These are phyloP conservation scores for Hanseniaspora jakobsenii DNA, from an alignment of 805 yeast genomes.

Conservation along the genomic window DNA sequence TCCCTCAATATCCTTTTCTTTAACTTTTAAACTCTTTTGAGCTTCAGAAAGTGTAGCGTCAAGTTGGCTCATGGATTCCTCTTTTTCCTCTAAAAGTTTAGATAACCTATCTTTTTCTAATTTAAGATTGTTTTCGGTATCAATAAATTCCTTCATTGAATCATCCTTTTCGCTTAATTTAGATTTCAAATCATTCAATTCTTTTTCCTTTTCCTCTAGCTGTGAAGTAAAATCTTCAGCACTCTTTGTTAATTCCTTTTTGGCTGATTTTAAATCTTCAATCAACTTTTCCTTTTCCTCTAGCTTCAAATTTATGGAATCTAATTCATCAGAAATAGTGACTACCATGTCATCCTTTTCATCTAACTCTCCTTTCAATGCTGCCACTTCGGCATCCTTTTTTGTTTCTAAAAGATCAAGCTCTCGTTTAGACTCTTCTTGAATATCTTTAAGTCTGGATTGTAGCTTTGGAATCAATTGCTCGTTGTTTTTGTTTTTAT, in stretches of 20 bases:
- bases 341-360: constrained; percentile 15
- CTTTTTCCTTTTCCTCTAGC: background rate
- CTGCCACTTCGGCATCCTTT: constrained; percentile 14
- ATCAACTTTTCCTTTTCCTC: constrained; percentile 17
- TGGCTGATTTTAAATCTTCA: background rate
- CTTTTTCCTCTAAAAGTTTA: too few relatives aligned
- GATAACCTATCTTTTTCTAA: too few relatives aligned
- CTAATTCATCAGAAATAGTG: constrained; percentile 12
- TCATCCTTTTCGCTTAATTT: too few relatives aligned
- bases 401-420: background rate
- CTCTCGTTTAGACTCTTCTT: constrained; percentile 24
- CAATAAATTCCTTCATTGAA: too few relatives aligned
- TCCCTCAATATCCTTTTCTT: too few relatives aligned
- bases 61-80: too few relatives aligned
- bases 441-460: constrained; percentile 36
- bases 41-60: too few relatives aligned
- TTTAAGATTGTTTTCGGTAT: too few relatives aligned
- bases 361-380: constrained; percentile 12
- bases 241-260: constrained; percentile 4
- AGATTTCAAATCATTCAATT: too few relatives aligned
- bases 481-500: constrained; percentile 26
- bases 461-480: constrained; percentile 33
- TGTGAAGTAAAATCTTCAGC: background rate
- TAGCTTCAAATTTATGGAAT: constrained; percentile 3
- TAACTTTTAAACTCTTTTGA: too few relatives aligned